These are phyloP conservation scores for Arabis alpina DNA, from an alignment of 345 rosid genomes.

Conservation along the genomic window DNA sequence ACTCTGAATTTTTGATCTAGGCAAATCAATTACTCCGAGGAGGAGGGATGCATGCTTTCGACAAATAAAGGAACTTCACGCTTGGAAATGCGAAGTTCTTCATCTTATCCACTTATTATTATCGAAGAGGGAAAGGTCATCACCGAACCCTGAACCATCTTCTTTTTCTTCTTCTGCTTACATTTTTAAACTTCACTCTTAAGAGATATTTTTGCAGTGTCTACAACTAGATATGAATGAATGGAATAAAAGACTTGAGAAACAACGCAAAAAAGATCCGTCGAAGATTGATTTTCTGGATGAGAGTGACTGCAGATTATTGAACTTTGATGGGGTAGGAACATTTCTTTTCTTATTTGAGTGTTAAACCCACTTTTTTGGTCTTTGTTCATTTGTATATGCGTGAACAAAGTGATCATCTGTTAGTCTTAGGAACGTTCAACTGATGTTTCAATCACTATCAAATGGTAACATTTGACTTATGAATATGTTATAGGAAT, in stretches of 20 bases:
- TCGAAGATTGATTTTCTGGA: conserved; percentile 63
- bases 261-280: conserved; percentile 51
- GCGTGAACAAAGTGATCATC: too few relatives aligned
- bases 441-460: too few relatives aligned
- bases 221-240: conserved; percentile 42
- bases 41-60: conserved; percentile 52
- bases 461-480: too few relatives aligned
- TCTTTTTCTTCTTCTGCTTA: neutral
- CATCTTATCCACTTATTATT: conserved; percentile 57
- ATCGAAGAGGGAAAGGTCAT: conserved; percentile 70
- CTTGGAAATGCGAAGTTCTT: conserved; percentile 50
- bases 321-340: conserved; percentile 61
- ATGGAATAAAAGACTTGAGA: conserved; percentile 56
- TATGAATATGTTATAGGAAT: conserved; percentile 46
- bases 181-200: neutral
- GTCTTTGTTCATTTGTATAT: too few relatives aligned
- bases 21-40: conserved; percentile 49
- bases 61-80: conserved; percentile 33
- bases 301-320: conserved; percentile 48
- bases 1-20: conserved; percentile 42
- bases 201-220: conserved; percentile 46
- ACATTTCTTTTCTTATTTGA: too few relatives aligned
- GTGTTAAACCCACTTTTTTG: too few relatives aligned
- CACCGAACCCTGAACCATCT: neutral
- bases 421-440: too few relatives aligned